phyloP scores from a whole-genome alignment of 1,284 basidiomycete species.

The Ustilago trichophora region DNA sequence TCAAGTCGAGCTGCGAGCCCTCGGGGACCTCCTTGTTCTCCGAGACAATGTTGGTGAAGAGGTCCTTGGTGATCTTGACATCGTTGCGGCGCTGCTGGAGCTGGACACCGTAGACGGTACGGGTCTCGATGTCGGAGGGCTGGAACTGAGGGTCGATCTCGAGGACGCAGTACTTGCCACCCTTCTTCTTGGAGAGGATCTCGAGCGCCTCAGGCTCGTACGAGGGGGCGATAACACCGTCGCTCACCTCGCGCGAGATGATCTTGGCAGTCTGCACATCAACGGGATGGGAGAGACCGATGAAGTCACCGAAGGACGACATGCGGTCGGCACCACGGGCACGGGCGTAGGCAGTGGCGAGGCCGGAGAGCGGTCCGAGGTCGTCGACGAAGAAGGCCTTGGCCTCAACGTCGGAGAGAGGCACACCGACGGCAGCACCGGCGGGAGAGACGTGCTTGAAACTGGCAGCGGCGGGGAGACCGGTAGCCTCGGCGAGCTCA shows the following conservation, averaged over 20 bases:
- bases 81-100: slow-evolving; percentile 93
- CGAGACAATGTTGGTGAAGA: slow-evolving; percentile 89
- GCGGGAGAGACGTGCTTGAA: slow-evolving; percentile 99
- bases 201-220: slow-evolving; percentile 89
- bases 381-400: slow-evolving; percentile 97
- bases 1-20: slow-evolving; percentile 59
- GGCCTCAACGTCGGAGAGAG: slow-evolving; percentile 84
- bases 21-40: slow-evolving; percentile 76
- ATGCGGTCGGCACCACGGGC: slow-evolving; percentile 98
- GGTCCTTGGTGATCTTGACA: slow-evolving; percentile 80
- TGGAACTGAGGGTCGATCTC: slow-evolving; percentile 66
- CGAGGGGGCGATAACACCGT: slow-evolving; percentile 95
- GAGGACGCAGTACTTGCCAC: slow-evolving; percentile 96
- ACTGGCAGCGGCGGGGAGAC: slow-evolving; percentile 91
- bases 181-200: slow-evolving; percentile 94
- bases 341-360: slow-evolving; percentile 93
- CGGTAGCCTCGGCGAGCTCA: slow-evolving; percentile 83
- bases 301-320: slow-evolving; percentile 99
- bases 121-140: slow-evolving; percentile 75
- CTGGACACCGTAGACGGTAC: slow-evolving; percentile 92
- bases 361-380: slow-evolving; percentile 83
- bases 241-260: slow-evolving; percentile 96
- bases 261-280: slow-evolving; percentile 94
- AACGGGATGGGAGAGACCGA: slow-evolving; percentile 90
- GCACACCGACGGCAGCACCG: slow-evolving; percentile 77